Base-by-base conservation (phyloP, 345 rosid species). In the Sisymbrium irio region DNA sequence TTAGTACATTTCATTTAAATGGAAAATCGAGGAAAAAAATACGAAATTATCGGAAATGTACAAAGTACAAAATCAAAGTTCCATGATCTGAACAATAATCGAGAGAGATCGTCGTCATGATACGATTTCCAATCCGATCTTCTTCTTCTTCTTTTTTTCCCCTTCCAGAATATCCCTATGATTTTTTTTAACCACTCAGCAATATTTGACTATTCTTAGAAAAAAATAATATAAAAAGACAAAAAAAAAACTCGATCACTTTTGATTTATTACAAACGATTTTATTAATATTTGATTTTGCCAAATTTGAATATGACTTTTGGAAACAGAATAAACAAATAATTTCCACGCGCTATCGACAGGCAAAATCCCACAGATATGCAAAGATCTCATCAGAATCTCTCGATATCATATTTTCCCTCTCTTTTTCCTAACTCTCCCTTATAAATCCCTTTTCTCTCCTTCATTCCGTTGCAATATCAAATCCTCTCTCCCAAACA, bases 351-450 rank as follows among this genome's bases (percentile, higher is more conserved):
- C 63, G 78, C 63, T 49, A 60, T 42, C 63, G 79, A 75, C 79
- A 75, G 39, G 28, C 58, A 75, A 75, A 76, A 69, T 70, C 75
- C 71, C 80, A 70, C 65, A 76, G 76, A 76, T 76, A 32, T 70
- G 71, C 71, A 62, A 70, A 76, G 79, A 76, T 76, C 71, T 69
- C 30, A 40, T 63, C 44, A 69, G 60, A 62, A 76, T 78, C 77
- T 76, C 73, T 69, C 35, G 41, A 62, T 57, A 58, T 80, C 66
- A 72, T 17, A 66, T 45, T 58, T 61, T 62, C 60, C 62, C 76
- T 76, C 78, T 62, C 36, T 67, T 22, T 71, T 22, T 27, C 35
- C 20, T 20, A 7, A 22, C 25, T 28, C 41, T 71, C 27, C 74
- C 58, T 71, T 33, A 79, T 74, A 57, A 79, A 75, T 40, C 76